These are phyloP conservation scores for Cyberlindnera mississippiensis DNA, from an alignment of 805 yeast genomes.

Conservation along the genomic window DNA sequence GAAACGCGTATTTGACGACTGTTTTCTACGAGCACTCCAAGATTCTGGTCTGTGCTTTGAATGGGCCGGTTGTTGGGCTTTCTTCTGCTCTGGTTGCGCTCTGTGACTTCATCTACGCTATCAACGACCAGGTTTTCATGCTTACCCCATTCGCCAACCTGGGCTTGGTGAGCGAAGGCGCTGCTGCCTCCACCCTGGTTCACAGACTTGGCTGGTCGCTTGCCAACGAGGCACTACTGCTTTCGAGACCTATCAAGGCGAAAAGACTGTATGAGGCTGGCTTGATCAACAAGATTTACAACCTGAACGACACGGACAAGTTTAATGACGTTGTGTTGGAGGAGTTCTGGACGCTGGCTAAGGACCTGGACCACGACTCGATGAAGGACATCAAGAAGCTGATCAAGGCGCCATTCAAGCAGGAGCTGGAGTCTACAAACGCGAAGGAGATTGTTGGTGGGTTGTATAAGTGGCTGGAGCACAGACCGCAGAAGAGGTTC, in stretches of 20 bases:
- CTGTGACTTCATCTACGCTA: slow-evolving; percentile 72
- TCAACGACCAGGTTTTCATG: slow-evolving; percentile 51
- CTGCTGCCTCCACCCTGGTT: slow-evolving; percentile 63
- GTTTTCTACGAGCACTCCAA: slow-evolving; percentile 68
- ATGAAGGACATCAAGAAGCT: slow-evolving; percentile 41
- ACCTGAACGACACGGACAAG: slow-evolving; percentile 38
- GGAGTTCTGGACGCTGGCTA: slow-evolving; percentile 34
- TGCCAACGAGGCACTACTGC: slow-evolving; percentile 68
- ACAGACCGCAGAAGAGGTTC: slow-evolving; percentile 71
- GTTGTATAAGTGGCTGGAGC: slow-evolving; percentile 62
- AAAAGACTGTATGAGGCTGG: slow-evolving; percentile 54
- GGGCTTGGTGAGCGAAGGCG: slow-evolving; percentile 84
- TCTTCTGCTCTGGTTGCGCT: slow-evolving; percentile 69
- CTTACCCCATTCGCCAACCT: slow-evolving; percentile 77
- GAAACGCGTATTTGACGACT: slow-evolving; percentile 67
- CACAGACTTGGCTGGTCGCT: slow-evolving; percentile 67
- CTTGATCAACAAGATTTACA: slow-evolving; percentile 55
- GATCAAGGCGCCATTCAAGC: slow-evolving; percentile 29
- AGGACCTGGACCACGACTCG: slow-evolving; percentile 38
- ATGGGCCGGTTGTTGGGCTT: slow-evolving; percentile 86
- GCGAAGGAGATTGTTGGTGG: slow-evolving; percentile 68
- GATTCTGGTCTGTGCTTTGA: slow-evolving; percentile 65
- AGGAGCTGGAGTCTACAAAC: slow-evolving; percentile 44
- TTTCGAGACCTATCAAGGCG: slow-evolving; percentile 62
- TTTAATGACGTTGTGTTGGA: slow-evolving; percentile 42